These are phyloP conservation scores for Nicotiana otophora DNA, from an alignment of 257 asterid genomes.

Conservation along the genomic window DNA sequence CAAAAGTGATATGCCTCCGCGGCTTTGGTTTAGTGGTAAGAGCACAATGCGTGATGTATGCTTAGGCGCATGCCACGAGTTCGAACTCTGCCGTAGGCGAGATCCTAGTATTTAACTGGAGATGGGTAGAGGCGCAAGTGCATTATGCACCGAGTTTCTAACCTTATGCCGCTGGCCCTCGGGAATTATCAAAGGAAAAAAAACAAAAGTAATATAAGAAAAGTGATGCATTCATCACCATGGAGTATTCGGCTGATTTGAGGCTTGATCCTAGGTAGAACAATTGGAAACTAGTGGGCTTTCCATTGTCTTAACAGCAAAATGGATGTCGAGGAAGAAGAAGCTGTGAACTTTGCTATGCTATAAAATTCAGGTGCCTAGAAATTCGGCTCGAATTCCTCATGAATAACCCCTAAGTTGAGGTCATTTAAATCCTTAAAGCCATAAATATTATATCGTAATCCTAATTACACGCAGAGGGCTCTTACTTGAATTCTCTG, in stretches of 20 bases:
- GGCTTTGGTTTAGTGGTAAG: too few species aligned
- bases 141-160: too few species aligned
- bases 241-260: not conserved
- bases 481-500: not conserved
- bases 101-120: too few species aligned
- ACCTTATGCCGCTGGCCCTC: too few species aligned
- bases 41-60: too few species aligned
- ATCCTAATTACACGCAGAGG: not conserved
- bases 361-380: not conserved
- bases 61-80: too few species aligned
- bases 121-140: too few species aligned
- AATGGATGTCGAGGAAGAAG: not conserved
- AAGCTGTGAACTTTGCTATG: not conserved
- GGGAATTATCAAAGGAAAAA: too few species aligned
- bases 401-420: not conserved
- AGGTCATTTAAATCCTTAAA: not conserved
- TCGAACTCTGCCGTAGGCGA: too few species aligned
- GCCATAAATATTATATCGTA: not conserved
- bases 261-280: not conserved
- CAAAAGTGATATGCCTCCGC: not conserved
- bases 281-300: not conserved
- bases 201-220: not conserved
- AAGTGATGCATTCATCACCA: not conserved
- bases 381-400: not conserved
- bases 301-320: not conserved